Evolutionary conservation across 257 asterid species (phyloP).

Genomic region (Solanum rostratum): DNA sequence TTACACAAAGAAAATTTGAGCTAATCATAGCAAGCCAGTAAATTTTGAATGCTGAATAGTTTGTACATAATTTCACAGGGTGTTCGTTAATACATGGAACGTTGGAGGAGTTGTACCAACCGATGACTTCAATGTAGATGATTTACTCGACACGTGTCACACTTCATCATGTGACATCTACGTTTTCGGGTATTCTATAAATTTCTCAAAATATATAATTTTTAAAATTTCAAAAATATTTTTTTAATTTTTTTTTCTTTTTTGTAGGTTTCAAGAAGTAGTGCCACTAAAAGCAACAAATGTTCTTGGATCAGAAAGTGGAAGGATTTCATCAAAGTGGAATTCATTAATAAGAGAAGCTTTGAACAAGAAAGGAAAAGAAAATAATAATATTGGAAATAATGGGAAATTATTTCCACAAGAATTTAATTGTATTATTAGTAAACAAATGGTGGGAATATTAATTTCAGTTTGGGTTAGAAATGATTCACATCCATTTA

Average conservation of each 20-base stretch:
- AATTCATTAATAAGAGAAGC: constrained; percentile 38
- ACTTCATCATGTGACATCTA: constrained; percentile 19
- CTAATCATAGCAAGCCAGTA: neutral
- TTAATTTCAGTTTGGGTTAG: constrained; percentile 56
- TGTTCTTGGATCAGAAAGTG: constrained; percentile 37
- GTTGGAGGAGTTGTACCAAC: constrained; percentile 34
- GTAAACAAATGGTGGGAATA: constrained; percentile 67
- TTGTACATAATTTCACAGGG: neutral
- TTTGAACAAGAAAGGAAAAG: constrained; percentile 17
- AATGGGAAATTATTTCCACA: neutral
- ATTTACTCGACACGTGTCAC: constrained; percentile 19
- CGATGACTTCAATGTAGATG: constrained; percentile 22
- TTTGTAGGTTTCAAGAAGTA: constrained; percentile 53
- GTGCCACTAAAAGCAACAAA: constrained; percentile 43
- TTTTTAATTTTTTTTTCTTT: neutral
- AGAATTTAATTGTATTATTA: constrained; percentile 38
- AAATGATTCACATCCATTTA: constrained; percentile 23
- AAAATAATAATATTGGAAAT: neutral
- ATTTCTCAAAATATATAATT: neutral
- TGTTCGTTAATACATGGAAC: constrained; percentile 41
- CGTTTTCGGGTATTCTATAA: constrained; percentile 21
- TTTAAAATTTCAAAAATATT: neutral
- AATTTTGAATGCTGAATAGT: neutral
- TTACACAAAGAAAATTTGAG: neutral
- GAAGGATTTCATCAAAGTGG: constrained; percentile 28